These are phyloP conservation scores for Phalaenopsis aphrodite DNA, from an alignment of 106 monocot genomes.

Conservation along the genomic window DNA sequence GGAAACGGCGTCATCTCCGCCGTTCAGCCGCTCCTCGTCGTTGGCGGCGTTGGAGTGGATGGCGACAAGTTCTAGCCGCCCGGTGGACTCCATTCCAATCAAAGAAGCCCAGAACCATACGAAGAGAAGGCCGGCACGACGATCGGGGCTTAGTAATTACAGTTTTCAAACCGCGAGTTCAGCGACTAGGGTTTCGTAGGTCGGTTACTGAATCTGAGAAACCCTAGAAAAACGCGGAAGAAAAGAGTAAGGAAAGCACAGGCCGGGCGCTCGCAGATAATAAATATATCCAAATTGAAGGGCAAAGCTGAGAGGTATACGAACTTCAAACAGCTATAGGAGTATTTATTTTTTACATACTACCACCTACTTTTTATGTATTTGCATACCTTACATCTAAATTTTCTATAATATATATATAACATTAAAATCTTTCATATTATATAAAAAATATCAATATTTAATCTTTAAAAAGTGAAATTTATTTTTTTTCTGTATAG, in stretches of 20 bases:
- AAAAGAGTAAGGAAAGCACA: background rate
- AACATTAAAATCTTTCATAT: too few relatives aligned
- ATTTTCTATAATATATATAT: too few relatives aligned
- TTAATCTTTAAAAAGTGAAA: too few relatives aligned
- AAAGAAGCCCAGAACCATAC: background rate
- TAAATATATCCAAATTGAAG: background rate
- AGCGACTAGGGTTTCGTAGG: background rate
- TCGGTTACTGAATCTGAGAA: background rate
- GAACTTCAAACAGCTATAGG: too few relatives aligned
- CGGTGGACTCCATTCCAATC: background rate
- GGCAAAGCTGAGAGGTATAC: background rate
- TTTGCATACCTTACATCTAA: too few relatives aligned
- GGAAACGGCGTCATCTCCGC: background rate
- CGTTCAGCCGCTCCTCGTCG: conserved; percentile 3
- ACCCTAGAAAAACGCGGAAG: background rate
- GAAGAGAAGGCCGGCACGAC: background rate
- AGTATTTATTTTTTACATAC: too few relatives aligned
- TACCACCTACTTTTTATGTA: too few relatives aligned
- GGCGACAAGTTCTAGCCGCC: background rate
- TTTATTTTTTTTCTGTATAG: too few relatives aligned
- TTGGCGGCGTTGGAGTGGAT: background rate
- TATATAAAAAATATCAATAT: too few relatives aligned
- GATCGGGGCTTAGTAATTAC: background rate
- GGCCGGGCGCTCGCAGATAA: background rate
- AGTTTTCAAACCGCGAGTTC: background rate